These are phyloP conservation scores for Raddia guianensis DNA, from an alignment of 176 grass and related monocot species.

Conservation along the genomic window DNA sequence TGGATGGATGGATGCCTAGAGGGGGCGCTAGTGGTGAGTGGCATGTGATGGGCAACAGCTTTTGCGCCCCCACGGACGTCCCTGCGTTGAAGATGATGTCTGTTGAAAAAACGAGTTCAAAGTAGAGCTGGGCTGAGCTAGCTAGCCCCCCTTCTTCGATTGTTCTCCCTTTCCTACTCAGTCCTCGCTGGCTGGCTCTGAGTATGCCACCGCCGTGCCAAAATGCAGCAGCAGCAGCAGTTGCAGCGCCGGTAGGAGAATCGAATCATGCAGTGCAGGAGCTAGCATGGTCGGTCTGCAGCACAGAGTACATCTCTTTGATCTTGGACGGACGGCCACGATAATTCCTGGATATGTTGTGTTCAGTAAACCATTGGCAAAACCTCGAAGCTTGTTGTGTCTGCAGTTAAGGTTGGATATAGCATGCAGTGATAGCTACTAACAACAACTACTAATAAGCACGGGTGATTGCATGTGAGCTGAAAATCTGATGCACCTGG, in stretches of 20 bases:
- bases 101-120: conserved; percentile 41
- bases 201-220: conserved; percentile 14
- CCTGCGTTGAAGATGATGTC: conserved; percentile 41
- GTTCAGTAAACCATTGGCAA: background rate
- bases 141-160: background rate
- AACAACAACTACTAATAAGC: too few relatives aligned
- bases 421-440: too few relatives aligned
- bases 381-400: background rate
- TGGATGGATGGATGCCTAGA: conserved; percentile 20
- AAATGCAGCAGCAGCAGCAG: background rate
- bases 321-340: background rate
- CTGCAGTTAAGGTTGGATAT: background rate
- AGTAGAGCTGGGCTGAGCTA: background rate
- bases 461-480: background rate
- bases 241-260: conserved; percentile 26
- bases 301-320: background rate
- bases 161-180: background rate
- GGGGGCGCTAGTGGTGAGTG: conserved; percentile 30
- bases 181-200: background rate
- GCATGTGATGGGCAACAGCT: conserved; percentile 63
- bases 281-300: conserved; percentile 10
- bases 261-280: background rate
- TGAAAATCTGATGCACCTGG: background rate
- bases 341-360: background rate
- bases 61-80: conserved; percentile 31